Percentiles rank a stretch among this genome's conserved stretches.
phyloP scores from a whole-genome alignment of 2,329 filamentous ascomycete species.

The Cercospora sesami region DNA sequence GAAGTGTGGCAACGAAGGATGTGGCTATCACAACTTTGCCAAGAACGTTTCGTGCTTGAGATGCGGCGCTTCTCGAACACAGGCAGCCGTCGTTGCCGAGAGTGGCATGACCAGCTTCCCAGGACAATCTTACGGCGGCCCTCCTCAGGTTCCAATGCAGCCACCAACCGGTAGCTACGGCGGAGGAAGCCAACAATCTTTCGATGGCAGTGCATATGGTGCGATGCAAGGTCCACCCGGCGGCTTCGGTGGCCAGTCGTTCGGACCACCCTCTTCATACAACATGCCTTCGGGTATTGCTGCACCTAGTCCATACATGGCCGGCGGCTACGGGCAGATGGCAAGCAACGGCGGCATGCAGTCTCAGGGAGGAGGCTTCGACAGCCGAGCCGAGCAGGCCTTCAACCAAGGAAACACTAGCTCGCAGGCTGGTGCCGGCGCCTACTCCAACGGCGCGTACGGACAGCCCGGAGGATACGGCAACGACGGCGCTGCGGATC shows the following conservation, averaged over 20 bases:
- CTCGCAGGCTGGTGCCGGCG: slow-evolving; percentile 63
- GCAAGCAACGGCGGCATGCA: slow-evolving; percentile 71
- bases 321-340: slow-evolving; percentile 64
- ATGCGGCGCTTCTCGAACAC: slow-evolving; percentile 90
- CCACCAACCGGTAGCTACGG: slow-evolving; percentile 71
- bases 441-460: slow-evolving; percentile 63
- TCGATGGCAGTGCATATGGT: slow-evolving; percentile 32
- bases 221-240: slow-evolving; percentile 58
- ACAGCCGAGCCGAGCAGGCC: slow-evolving; percentile 90
- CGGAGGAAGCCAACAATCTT: slow-evolving; percentile 38
- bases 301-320: slow-evolving; percentile 78
- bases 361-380: slow-evolving; percentile 72
- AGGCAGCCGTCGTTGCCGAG: slow-evolving; percentile 90
- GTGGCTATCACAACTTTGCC: slow-evolving; percentile 98
- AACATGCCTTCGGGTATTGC: slow-evolving; percentile 82
- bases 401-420: slow-evolving; percentile 77
- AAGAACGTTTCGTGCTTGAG: slow-evolving; percentile 98
- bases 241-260: slow-evolving; percentile 70
- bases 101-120: slow-evolving; percentile 62
- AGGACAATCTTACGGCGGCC: slow-evolving; percentile 58
- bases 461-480: slow-evolving; percentile 43
- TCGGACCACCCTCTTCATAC: slow-evolving; percentile 85
- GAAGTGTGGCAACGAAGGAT: slow-evolving; percentile 97
- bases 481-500: slow-evolving; percentile 64
- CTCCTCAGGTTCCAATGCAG: slow-evolving; percentile 74